Conservation (phyloP, 2,329 filamentous ascomycete genomes). For the Colletotrichum somersetense region DNA sequence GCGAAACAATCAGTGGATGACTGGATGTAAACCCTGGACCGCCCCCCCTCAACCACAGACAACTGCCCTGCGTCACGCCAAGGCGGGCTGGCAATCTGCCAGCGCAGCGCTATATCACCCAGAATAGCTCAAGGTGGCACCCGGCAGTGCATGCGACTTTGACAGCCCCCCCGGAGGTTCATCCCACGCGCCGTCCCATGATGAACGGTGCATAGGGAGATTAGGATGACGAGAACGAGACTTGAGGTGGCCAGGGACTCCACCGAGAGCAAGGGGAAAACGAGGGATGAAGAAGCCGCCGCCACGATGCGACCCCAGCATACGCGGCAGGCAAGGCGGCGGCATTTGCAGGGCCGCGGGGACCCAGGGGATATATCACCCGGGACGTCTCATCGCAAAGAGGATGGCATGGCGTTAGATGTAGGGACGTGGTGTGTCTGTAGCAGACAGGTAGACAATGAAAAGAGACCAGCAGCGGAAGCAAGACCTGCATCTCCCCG, state of each 20-base stretch:
- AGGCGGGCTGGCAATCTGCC: constrained; percentile 9
- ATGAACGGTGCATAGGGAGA: constrained; percentile 14
- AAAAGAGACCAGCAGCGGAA: constrained; percentile 26
- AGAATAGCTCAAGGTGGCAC: neutral
- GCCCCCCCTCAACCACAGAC: constrained; percentile 5
- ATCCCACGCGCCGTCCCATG: constrained; percentile 12
- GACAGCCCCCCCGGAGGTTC: constrained; percentile 26
- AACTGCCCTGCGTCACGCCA: constrained; percentile 14
- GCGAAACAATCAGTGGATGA: constrained; percentile 8
- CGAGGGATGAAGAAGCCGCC: constrained; percentile 38
- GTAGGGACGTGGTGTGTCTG: constrained; percentile 34
- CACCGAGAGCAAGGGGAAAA: constrained; percentile 22
- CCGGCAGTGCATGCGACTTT: constrained; percentile 31
- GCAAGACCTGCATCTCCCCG: constrained; percentile 34
- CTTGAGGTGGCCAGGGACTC: constrained; percentile 8
- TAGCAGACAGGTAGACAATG: constrained; percentile 16
- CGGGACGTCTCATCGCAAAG: constrained; percentile 28
- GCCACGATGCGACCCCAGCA: constrained; percentile 33
- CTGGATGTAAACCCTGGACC: constrained; percentile 23
- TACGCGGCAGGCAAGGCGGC: constrained; percentile 30
- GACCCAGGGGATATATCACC: constrained; percentile 25
- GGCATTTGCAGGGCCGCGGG: constrained; percentile 26
- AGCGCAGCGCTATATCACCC: neutral
- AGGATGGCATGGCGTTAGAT: constrained; percentile 9
- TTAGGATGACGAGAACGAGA: constrained; percentile 2